These are phyloP conservation scores for Polyplosphaeria fusca DNA, from an alignment of 495 filamentous ascomycete genomes.

Conservation along the genomic window DNA sequence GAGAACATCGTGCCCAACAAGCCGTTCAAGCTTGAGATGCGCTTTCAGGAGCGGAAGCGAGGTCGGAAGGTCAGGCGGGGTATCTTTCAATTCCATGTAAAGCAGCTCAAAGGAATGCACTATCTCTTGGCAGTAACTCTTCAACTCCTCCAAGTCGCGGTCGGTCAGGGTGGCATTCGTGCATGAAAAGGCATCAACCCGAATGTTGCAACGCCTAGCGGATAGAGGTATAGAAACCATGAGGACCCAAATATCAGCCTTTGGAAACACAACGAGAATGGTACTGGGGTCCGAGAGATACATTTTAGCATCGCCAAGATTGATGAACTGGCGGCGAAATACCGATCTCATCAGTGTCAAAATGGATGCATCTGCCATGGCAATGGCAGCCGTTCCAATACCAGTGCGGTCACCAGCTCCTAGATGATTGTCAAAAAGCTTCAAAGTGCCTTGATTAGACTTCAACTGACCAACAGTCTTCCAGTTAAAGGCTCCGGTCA, in stretches of 20 bases:
- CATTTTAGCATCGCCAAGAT: background rate
- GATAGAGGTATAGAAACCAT: constrained; percentile 17
- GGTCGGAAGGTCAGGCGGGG: background rate
- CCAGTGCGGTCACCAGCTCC: constrained; percentile 16
- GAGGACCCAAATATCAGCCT: constrained; percentile 9
- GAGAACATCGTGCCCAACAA: constrained; percentile 18
- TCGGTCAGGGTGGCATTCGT: background rate
- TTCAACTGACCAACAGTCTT: constrained; percentile 25
- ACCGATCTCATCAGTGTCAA: constrained; percentile 1
- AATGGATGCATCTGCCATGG: background rate
- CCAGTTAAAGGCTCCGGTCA: constrained; percentile 31
- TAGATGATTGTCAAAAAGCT: background rate
- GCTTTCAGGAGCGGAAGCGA: constrained; percentile 16
- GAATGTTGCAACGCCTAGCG: constrained; percentile 2
- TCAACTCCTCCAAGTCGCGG: constrained; percentile 4
- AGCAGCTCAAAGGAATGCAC: constrained; percentile 18
- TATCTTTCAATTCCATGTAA: constrained; percentile 5
- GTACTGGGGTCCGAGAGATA: constrained; percentile 4
- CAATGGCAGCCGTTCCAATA: background rate
- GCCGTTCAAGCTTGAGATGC: constrained; percentile 25
- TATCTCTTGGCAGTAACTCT: background rate
- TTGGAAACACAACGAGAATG: constrained; percentile 8
- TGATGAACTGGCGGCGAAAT: constrained; percentile 1
- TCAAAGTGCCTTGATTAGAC: too few species aligned
- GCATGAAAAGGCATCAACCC: constrained; percentile 14